phyloP scores from a whole-genome alignment of 1,284 basidiomycete species.

The Ganoderma meredithae region DNA sequence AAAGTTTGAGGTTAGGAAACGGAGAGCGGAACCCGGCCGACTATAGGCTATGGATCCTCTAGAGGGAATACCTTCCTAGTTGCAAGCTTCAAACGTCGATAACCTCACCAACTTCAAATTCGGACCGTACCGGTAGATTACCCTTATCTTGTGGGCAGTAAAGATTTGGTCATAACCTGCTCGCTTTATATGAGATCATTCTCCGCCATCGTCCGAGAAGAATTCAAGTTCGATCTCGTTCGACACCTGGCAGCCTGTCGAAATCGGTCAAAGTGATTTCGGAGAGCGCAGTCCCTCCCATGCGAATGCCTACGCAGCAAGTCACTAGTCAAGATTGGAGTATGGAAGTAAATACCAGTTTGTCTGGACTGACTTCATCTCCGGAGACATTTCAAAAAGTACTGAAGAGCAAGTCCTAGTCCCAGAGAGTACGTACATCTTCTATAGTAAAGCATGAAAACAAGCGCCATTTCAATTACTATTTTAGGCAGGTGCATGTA shows the following conservation, averaged over 20 bases:
- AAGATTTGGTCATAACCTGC: neutral
- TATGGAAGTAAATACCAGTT: neutral
- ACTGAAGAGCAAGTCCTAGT: neutral
- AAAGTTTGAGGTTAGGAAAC: too few relatives aligned
- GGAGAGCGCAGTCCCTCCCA: neutral
- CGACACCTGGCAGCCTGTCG: neutral
- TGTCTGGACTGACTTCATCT: neutral
- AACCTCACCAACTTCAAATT: too few relatives aligned
- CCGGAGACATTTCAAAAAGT: neutral
- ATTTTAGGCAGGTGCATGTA: too few relatives aligned
- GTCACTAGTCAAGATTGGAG: neutral
- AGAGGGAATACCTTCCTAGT: too few relatives aligned
- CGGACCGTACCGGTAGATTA: too few relatives aligned
- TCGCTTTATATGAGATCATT: neutral
- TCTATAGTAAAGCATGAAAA: too few relatives aligned
- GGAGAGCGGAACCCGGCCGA: too few relatives aligned
- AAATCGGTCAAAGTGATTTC: neutral
- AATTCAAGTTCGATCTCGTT: neutral
- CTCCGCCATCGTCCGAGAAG: neutral
- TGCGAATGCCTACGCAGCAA: neutral
- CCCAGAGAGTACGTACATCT: neutral
- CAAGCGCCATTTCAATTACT: too few relatives aligned
- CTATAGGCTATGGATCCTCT: too few relatives aligned
- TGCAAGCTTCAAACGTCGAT: too few relatives aligned
- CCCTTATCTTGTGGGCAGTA: too few relatives aligned